Evolutionary conservation across 2,329 filamentous ascomycete genomes (phyloP).

Genomic region (Fonsecaea multimorphosa): DNA sequence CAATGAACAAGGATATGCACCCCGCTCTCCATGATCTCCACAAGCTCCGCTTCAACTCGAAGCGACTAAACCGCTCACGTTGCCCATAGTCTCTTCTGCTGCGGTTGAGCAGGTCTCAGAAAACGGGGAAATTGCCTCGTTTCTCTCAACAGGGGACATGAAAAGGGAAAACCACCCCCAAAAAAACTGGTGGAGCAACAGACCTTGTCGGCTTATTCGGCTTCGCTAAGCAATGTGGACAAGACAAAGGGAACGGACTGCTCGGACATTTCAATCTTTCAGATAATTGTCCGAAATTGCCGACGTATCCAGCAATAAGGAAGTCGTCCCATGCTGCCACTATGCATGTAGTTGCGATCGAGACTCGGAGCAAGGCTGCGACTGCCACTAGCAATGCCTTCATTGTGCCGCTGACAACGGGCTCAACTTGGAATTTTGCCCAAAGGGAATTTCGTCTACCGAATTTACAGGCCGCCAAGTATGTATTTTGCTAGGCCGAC

Average conservation of each 20-base stretch:
- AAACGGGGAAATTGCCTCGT: not conserved
- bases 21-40: not conserved
- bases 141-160: not conserved
- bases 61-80: not conserved
- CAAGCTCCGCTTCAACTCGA: not conserved
- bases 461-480: not conserved
- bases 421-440: not conserved
- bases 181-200: not conserved
- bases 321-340: not conserved
- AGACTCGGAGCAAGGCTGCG: not conserved
- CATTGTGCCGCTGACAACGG: not conserved
- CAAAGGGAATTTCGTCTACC: not conserved
- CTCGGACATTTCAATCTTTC: not conserved
- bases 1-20: too few relatives aligned
- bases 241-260: not conserved
- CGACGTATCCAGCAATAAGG: not conserved
- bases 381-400: not conserved
- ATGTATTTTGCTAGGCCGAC: not conserved
- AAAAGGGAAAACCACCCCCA: too few relatives aligned
- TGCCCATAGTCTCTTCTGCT: not conserved
- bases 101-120: not conserved
- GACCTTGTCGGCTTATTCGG: constrained; percentile 5
- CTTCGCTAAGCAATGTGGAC: not conserved
- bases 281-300: constrained; percentile 3
- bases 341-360: not conserved